Conservation (phyloP, 805 yeast species). For the Myxozyma mucilagina region DNA sequence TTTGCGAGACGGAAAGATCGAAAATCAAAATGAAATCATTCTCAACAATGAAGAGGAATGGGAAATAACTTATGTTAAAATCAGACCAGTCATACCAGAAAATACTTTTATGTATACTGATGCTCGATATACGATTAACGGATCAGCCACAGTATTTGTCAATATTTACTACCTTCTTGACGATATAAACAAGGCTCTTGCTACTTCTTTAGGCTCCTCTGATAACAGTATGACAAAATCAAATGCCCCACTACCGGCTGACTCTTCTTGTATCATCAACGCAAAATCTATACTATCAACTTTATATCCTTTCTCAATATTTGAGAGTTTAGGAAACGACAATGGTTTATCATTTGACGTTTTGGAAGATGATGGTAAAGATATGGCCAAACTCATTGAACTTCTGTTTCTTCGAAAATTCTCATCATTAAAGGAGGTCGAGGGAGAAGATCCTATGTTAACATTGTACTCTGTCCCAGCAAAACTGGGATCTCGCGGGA, state of each 20-base stretch:
- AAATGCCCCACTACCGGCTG: background rate
- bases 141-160: conserved; percentile 29
- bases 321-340: conserved; percentile 9
- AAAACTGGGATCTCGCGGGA: conserved; percentile 30
- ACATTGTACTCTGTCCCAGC: conserved; percentile 21
- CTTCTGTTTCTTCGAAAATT: conserved; percentile 21
- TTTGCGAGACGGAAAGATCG: conserved; percentile 26
- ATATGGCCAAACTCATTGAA: conserved; percentile 10
- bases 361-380: background rate
- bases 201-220: background rate
- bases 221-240: background rate
- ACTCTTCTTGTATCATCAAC: background rate
- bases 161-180: conserved; percentile 16
- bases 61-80: conserved; percentile 25
- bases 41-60: conserved; percentile 29
- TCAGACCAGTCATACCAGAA: conserved; percentile 28
- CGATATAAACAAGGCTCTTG: conserved; percentile 5
- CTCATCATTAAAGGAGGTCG: conserved; percentile 6
- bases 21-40: conserved; percentile 16
- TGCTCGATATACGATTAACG: conserved; percentile 26
- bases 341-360: background rate
- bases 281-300: conserved; percentile 26
- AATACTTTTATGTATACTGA: conserved; percentile 23
- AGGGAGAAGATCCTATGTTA: background rate
- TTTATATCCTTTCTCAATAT: conserved; percentile 16